Evolutionary conservation across 805 yeast species (phyloP), one percentile per base, ranked within the genome.

Genomic region (Candida loeiensis): DNA sequence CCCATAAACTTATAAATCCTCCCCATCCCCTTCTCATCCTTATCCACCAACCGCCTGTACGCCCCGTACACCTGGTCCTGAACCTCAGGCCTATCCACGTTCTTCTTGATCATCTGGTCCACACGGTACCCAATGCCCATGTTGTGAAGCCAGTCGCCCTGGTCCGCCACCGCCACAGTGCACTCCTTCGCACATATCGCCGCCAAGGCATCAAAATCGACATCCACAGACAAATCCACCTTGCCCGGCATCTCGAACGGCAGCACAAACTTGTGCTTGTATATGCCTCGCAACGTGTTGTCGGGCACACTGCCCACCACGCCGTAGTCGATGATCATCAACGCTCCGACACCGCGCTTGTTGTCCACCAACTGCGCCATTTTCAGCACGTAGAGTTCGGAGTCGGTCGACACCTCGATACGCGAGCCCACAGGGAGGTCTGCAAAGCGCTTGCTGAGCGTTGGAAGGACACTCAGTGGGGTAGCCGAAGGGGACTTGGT

Each of bases 211-310:
- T 69, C 73, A 55, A 87, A 87, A 57, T 87, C 95, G 9, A 87
- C 95, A 55, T 87, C 95, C 0, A 83, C 81, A 0, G 95, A 84
- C 21, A 87, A 65, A 62, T 87, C 95, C 3, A 85, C 90, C 25
- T 77, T 74, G 1, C 95, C 95, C 0, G 93, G 93, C 11, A 70
- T 69, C n/a, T 58, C 66, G 44, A 85, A 82, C 1, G 95, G 95
- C 16, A 81, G 76, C 0, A 83, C 90, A 51, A 86, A 74, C 48
- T 76, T 74, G 57, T 87, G 95, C 47, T 77, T 66, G 49, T 74
- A 70, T 45, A 87, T 85, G 0, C 88, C 95, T 24, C 95, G 68
- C 25, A 87, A 66, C 0, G 89, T 71, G 50, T 82, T 78, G n/a
- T 75, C 73, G 2, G 95, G 95, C 11, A 84, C 68, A 0, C 77